Percentiles rank a stretch among this genome's conserved stretches.
Conservation (phyloP, 148 eudicot species). For the Drosera capensis region DNA sequence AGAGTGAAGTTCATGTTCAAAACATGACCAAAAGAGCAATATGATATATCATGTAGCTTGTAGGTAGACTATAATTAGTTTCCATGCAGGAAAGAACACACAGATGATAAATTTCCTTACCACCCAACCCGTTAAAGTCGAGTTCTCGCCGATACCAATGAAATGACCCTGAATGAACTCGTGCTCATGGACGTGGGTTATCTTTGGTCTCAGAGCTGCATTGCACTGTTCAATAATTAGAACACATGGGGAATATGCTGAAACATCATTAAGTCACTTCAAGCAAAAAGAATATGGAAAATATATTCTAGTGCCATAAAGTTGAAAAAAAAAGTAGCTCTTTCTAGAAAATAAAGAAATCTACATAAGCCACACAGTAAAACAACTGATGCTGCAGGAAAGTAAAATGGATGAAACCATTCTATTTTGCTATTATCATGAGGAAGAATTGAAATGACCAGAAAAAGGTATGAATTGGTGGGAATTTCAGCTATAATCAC, state of each 20-base stretch:
- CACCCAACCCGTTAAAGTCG: slow-evolving; percentile 39
- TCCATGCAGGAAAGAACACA: background rate
- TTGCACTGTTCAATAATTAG: background rate
- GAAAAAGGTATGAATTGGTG: background rate
- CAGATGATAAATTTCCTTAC: slow-evolving; percentile 18
- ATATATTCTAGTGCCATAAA: too few relatives aligned
- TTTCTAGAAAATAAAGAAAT: too few relatives aligned
- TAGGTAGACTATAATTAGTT: background rate
- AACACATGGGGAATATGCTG: background rate
- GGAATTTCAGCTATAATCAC: slow-evolving; percentile 16
- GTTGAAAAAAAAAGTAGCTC: too few relatives aligned
- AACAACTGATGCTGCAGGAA: too few relatives aligned
- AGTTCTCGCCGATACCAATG: slow-evolving; percentile 22
- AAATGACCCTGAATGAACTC: slow-evolving; percentile 32
- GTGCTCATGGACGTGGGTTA: slow-evolving; percentile 27
- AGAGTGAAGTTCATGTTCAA: too few relatives aligned
- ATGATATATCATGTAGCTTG: too few relatives aligned
- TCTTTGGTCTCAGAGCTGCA: slow-evolving; percentile 14
- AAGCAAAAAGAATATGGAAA: background rate
- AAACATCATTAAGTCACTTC: background rate
- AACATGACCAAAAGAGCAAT: too few relatives aligned
- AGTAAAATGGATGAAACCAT: too few relatives aligned
- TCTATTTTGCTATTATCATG: too few relatives aligned
- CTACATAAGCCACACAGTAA: too few relatives aligned
- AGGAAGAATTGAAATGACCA: background rate